These are phyloP conservation scores for Exophiala spinifera DNA, from an alignment of 2,329 filamentous ascomycete species.

Conservation along the genomic window DNA sequence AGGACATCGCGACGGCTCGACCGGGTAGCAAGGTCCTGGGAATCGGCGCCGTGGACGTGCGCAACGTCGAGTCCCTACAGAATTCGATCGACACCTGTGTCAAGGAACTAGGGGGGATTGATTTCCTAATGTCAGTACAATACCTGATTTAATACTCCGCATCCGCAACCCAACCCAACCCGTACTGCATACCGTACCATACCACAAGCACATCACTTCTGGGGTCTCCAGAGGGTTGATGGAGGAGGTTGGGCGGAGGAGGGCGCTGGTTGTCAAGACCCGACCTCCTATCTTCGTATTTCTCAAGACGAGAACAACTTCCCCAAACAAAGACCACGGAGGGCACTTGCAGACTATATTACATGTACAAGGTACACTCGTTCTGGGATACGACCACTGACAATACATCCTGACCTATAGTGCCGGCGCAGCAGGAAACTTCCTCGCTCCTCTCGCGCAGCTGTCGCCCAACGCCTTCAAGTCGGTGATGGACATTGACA, in stretches of 20 bases:
- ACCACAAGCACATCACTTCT: too few relatives aligned
- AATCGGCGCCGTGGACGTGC: conserved; percentile 71
- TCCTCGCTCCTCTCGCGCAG: conserved; percentile 78
- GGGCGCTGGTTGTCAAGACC: too few relatives aligned
- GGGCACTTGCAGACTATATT: too few relatives aligned
- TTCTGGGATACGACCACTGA: too few relatives aligned
- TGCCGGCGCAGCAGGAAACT: conserved; percentile 93
- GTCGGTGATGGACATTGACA: conserved; percentile 92
- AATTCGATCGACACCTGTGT: conserved; percentile 75
- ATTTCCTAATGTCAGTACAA: conserved; percentile 78
- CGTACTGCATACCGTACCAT: too few relatives aligned
- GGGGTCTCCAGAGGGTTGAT: not conserved
- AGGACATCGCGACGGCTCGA: conserved; percentile 76
- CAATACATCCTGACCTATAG: conserved; percentile 45
- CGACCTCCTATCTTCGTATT: too few relatives aligned
- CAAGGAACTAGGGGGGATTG: conserved; percentile 79
- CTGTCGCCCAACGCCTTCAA: conserved; percentile 90
- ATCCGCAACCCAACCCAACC: too few relatives aligned
- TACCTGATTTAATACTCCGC: too few relatives aligned
- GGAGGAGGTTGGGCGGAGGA: not conserved
- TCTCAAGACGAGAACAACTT: too few relatives aligned
- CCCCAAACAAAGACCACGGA: too few relatives aligned
- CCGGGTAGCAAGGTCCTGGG: conserved; percentile 80
- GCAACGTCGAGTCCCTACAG: conserved; percentile 66
- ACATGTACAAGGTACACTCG: too few relatives aligned